phyloP scores from a whole-genome alignment of 2,329 filamentous ascomycete genomes.

The Aspergillus pseudoglaucus region DNA sequence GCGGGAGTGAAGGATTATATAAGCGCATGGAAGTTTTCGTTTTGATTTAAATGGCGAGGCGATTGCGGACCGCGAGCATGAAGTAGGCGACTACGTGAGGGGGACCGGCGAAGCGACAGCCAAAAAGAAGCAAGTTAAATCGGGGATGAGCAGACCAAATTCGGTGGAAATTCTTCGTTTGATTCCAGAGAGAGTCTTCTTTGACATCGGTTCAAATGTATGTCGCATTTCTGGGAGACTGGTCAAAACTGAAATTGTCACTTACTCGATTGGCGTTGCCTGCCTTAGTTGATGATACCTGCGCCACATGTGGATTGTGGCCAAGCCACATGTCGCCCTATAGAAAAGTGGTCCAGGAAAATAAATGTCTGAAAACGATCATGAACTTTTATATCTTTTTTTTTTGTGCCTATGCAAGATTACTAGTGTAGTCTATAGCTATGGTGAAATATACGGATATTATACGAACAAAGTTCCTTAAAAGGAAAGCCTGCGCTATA shows the following conservation, averaged over 20 bases:
- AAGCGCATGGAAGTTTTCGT: slow-evolving; percentile 29
- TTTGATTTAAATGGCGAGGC: not conserved
- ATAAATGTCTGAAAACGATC: not conserved
- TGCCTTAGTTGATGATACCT: not conserved
- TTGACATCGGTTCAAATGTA: not conserved
- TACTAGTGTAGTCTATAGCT: not conserved
- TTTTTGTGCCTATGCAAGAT: not conserved
- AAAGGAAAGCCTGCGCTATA: slow-evolving; percentile 19
- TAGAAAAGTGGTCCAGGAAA: not conserved
- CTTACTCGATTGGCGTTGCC: not conserved
- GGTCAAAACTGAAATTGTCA: not conserved
- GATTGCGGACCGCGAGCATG: not conserved
- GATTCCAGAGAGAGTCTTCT: not conserved
- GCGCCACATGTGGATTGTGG: not conserved
- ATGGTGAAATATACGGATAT: not conserved
- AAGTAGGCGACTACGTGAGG: not conserved
- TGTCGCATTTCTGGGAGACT: not conserved
- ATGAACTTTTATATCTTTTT: not conserved
- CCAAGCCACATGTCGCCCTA: not conserved
- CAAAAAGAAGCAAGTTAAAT: not conserved
- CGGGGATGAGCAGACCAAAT: not conserved
- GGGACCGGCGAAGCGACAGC: not conserved
- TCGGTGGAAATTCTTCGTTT: not conserved
- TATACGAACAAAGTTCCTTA: not conserved
- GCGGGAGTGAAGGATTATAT: slow-evolving; percentile 56